A percentile compares a stretch with the other conserved stretches of the same genome.
Evolutionary conservation across 2,329 filamentous ascomycete species (phyloP).

Genomic region (Sporothrix mexicana): DNA sequence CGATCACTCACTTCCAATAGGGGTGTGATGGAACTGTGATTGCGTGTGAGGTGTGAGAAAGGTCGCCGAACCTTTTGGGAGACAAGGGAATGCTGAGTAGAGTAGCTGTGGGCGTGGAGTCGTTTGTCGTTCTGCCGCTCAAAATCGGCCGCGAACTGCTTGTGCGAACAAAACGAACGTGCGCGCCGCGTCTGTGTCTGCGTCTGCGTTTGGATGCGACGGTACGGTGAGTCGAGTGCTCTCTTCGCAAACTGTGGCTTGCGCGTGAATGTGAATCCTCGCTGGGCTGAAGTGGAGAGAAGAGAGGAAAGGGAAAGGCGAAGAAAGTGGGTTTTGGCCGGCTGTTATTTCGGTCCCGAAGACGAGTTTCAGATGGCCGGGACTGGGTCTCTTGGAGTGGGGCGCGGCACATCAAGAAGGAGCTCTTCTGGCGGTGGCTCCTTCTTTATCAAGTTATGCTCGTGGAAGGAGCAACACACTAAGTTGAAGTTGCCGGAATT

Average conservation of each 20-base stretch:
- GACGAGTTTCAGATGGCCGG: slow-evolving; percentile 19
- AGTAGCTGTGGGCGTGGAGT: too few species aligned
- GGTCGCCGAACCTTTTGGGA: too few species aligned
- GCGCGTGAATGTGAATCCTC: too few species aligned
- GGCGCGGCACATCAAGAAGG: neutral
- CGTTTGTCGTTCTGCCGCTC: too few species aligned
- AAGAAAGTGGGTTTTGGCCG: neutral
- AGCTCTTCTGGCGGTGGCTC: neutral
- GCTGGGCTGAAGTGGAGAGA: too few species aligned
- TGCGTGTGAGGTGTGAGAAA: neutral
- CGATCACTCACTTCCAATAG: too few species aligned
- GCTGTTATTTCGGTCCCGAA: slow-evolving; percentile 37
- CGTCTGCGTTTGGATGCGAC: too few species aligned
- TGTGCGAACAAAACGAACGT: too few species aligned
- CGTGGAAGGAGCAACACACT: neutral
- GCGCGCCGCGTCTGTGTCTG: too few species aligned
- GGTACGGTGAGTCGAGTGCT: too few species aligned
- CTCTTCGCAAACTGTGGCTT: neutral
- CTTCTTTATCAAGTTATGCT: neutral
- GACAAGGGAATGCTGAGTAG: too few species aligned
- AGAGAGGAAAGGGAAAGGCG: neutral
- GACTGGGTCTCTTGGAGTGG: neutral
- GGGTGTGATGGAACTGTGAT: neutral
- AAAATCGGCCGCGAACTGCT: too few species aligned
- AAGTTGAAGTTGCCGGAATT: neutral